Percentiles rank a stretch among this genome's conserved stretches.
Evolutionary conservation across 1,139 yeast genomes (phyloP).

Genomic region (Saccharomyces hybrid): DNA sequence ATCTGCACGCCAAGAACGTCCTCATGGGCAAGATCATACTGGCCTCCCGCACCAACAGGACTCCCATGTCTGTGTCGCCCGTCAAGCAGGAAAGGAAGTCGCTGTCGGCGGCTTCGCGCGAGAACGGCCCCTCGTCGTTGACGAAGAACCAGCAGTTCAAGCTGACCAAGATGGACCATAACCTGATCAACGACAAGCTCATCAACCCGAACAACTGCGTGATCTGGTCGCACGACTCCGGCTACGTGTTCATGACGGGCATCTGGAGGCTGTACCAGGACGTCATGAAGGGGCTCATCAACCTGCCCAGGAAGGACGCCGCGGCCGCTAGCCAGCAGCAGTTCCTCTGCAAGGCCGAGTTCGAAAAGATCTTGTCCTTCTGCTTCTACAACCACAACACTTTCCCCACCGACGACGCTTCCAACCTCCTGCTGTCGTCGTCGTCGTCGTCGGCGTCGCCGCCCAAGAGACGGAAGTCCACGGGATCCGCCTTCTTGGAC

Average conservation of each 20-base stretch:
- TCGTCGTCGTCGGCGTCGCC: background rate
- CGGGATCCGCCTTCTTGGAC: slow-evolving; percentile 5
- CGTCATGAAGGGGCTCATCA: slow-evolving; percentile 26
- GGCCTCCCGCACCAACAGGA: background rate
- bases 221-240: slow-evolving; percentile 73
- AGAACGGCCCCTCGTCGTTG: slow-evolving; percentile 4
- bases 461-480: slow-evolving; percentile 9
- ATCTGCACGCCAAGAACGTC: background rate
- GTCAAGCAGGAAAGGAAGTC: background rate
- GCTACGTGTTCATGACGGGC: slow-evolving; percentile 85
- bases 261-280: slow-evolving; percentile 58
- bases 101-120: slow-evolving; percentile 1
- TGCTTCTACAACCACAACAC: slow-evolving; percentile 2
- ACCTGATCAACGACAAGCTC: slow-evolving; percentile 11
- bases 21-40: background rate
- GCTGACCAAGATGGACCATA: slow-evolving; percentile 22
- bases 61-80: slow-evolving; percentile 5
- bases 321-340: slow-evolving; percentile 4
- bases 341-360: slow-evolving; percentile 9
- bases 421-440: background rate
- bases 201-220: slow-evolving; percentile 45
- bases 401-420: background rate
- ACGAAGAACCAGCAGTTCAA: slow-evolving; percentile 30
- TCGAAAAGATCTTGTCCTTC: slow-evolving; percentile 7
- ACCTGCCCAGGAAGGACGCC: slow-evolving; percentile 2